These are phyloP conservation scores for Acanthamoeba culbertsoni DNA, from an alignment of 208 protist genomes.

Conservation along the genomic window DNA sequence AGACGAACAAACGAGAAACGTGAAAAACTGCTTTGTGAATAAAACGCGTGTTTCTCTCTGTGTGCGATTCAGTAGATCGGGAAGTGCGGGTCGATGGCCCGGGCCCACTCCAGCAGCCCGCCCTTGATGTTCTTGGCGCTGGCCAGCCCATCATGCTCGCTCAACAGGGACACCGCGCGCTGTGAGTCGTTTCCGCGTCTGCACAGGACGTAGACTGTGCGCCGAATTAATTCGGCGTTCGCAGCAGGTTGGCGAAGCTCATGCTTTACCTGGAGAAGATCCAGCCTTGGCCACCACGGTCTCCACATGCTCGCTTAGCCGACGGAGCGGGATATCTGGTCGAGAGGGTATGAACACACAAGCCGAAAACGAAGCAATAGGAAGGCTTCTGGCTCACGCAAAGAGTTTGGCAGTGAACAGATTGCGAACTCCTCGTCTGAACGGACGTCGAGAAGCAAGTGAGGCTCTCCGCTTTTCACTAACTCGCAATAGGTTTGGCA, in stretches of 20 bases:
- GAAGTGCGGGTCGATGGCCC: not conserved
- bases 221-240: not conserved
- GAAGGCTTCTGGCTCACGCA: not conserved
- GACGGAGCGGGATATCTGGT: not conserved
- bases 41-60: no score
- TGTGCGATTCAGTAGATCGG: conserved; percentile 49
- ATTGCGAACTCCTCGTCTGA: not conserved
- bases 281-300: not conserved
- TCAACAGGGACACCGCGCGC: not conserved
- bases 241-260: not conserved
- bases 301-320: not conserved
- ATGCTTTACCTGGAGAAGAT: not conserved
- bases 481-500: not conserved
- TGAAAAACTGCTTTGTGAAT: no score
- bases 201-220: conserved; percentile 22
- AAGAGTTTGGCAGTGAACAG: not conserved
- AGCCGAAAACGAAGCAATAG: not conserved
- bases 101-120: conserved; percentile 3
- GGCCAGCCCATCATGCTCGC: not conserved
- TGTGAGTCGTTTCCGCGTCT: conserved; percentile 29
- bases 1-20: no score
- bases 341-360: not conserved
- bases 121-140: conserved; percentile 20
- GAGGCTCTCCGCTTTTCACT: not conserved
- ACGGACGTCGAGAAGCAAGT: conserved; percentile 8